These are phyloP conservation scores for Ogataea thermomethanolica DNA, from an alignment of 805 yeast genomes.

Conservation along the genomic window DNA sequence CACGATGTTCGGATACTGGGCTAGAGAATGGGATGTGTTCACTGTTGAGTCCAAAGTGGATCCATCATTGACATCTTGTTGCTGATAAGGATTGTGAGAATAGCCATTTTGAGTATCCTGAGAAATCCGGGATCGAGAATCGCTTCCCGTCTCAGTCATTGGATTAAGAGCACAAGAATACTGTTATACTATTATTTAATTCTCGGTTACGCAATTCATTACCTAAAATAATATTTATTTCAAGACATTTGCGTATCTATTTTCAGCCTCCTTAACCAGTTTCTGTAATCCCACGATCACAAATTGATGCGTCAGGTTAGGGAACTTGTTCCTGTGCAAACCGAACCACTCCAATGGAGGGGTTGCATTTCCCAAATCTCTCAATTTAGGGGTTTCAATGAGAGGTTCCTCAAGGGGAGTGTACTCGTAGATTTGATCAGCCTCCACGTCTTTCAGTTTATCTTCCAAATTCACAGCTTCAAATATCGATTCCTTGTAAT, in stretches of 20 bases:
- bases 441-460: constrained; percentile 45
- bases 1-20: neutral
- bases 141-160: constrained; percentile 5
- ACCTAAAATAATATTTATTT: constrained; percentile 29
- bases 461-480: constrained; percentile 37
- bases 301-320: constrained; percentile 80
- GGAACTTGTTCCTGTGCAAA: constrained; percentile 79
- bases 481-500: constrained; percentile 33
- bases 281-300: constrained; percentile 72
- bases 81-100: neutral
- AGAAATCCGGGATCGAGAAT: neutral
- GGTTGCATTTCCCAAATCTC: constrained; percentile 93
- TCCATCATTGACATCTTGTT: neutral
- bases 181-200: neutral
- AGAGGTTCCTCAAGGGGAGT: constrained; percentile 68
- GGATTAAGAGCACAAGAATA: neutral
- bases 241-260: constrained; percentile 46
- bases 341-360: constrained; percentile 99
- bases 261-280: constrained; percentile 65
- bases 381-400: constrained; percentile 84
- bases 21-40: neutral
- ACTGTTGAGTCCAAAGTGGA: neutral
- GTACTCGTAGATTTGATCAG: constrained; percentile 49
- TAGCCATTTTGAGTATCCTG: neutral
- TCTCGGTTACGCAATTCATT: neutral